Evolutionary conservation across 805 yeast species (phyloP), one percentile per base, ranked within the genome.

Genomic region (Maudiozyma turicensis): DNA sequence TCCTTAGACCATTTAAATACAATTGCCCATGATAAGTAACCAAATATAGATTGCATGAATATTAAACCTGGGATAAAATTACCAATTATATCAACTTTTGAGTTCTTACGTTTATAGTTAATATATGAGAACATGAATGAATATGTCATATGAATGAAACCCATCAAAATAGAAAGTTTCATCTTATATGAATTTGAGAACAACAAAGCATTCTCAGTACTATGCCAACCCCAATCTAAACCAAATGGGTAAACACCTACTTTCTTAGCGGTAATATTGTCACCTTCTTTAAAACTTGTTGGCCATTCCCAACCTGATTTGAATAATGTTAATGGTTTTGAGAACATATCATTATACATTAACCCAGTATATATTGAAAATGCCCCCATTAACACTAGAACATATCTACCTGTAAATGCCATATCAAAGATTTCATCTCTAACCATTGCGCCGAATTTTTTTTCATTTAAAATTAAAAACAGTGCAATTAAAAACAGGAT

Each of bases 301-400:
- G 97, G 97, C 95, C 95, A 93, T 59, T 76, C 74, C 98, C 99
- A 93, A 34, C 97, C 96, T 13, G 95, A 81, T 47, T 72, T 72
- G 73, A 93, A 93, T 41, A 89, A 66, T 13, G 95, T 80, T 91
- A 90, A 82, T 10, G 97, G 84, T 66, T 81, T 81, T 45, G 97
- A 90, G 64, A 93, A 93, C 20, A 91, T 62, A 77, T 93, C 99
- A 67, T 93, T 93, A 75, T 93, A 93, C 56, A 93, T 68, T 54
- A 91, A 67, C 5, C 99, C 99, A 0, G 98, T 93, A 70, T 88
- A 91, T 79, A 93, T 86, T 47, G 99, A 90, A 64, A 93, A 93
- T 4, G 77, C 58, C 29, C 99, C 99, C 99, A 93, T 93, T 52
- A 93, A 70, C 52, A 89, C 72, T 46, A 93, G 70, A 49, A 93